Evolutionary conservation across 1,139 yeast genomes (phyloP), one percentile per base, ranked within the genome.

Genomic region (Kodamaea suecica): DNA sequence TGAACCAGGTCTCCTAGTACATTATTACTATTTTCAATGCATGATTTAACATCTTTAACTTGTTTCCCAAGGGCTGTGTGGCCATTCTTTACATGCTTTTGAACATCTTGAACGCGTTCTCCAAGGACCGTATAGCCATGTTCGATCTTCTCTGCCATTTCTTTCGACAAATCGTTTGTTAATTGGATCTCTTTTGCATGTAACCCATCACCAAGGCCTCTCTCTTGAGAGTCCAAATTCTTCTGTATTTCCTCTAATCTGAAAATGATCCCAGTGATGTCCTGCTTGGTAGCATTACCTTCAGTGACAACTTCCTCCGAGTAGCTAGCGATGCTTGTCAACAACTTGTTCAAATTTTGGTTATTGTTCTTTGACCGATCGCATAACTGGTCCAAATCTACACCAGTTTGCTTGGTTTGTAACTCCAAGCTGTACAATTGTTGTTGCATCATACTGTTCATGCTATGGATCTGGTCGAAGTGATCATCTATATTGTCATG

Each of bases 361-460:
- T 68, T 67, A 44, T 68, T 68, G 42, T 63, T 66, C 44, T 62
- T 67, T 62, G 63, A 69, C 29, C 73, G 45, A 30, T 65, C 70
- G 14, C 55, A 58, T 33, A 68, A 52, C 40, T 67, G 69, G 2
- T 55, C 61, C 37, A 68, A 48, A 42, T 68, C 74, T 4, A 59
- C 45, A 29, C 55, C 40, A 10, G 56, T 62, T 39, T 68, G 73
- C 30, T 56, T 60, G 1, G 70, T 57, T 31, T 55, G 61, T 3
- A 50, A 44, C 43, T 66, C 72, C 12, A 68, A 47, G 27, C 52
- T 48, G 35, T 52, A 47, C 30, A 68, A 43, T 38, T 59, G 70
- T 27, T 51, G 55, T 37, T 54, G 61, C 15, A 66, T 53, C 24
- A 50, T 55, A 23, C 53, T 52, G 20, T 61, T 59, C 15, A 58